A percentile compares a stretch with the other conserved stretches of the same genome.
These are phyloP conservation scores for Rhodosporidiobolus odoratus DNA, from an alignment of 768 basidiomycete species.

Conservation along the genomic window DNA sequence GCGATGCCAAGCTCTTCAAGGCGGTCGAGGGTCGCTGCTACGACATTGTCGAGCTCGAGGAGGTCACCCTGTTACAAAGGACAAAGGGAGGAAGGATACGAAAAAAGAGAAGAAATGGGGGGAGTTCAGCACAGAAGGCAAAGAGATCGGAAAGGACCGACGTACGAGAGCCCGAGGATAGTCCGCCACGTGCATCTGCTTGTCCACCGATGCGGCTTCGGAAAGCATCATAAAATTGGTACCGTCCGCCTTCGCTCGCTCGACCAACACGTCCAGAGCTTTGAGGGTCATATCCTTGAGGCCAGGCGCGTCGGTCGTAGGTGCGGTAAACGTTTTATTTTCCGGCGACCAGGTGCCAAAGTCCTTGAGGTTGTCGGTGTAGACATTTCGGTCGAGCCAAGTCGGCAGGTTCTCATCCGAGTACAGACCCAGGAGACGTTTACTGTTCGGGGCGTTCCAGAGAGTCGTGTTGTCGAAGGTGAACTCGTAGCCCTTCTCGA, in stretches of 20 bases:
- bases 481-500: slow-evolving; percentile 44
- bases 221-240: slow-evolving; percentile 48
- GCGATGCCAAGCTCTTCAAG: slow-evolving; percentile 42
- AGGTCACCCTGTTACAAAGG: slow-evolving; percentile 43
- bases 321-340: slow-evolving; percentile 13
- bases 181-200: slow-evolving; percentile 47
- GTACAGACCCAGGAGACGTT: slow-evolving; percentile 48
- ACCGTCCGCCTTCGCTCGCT: slow-evolving; percentile 43
- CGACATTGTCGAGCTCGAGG: slow-evolving; percentile 48
- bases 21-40: slow-evolving; percentile 45
- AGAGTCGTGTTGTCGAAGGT: slow-evolving; percentile 46
- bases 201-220: slow-evolving; percentile 47
- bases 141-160: too few relatives aligned
- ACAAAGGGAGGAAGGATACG: slow-evolving; percentile 44
- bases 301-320: slow-evolving; percentile 38
- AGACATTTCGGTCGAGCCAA: slow-evolving; percentile 49
- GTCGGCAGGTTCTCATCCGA: slow-evolving; percentile 45
- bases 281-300: slow-evolving; percentile 50
- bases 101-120: neutral
- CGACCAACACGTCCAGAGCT: slow-evolving; percentile 47
- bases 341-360: slow-evolving; percentile 1
- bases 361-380: slow-evolving; percentile 39
- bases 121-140: too few relatives aligned
- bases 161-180: slow-evolving; percentile 41
- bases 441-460: slow-evolving; percentile 39